Conservation (phyloP, 2,329 filamentous ascomycete genomes). For the Plenodomus tracheiphilus region DNA sequence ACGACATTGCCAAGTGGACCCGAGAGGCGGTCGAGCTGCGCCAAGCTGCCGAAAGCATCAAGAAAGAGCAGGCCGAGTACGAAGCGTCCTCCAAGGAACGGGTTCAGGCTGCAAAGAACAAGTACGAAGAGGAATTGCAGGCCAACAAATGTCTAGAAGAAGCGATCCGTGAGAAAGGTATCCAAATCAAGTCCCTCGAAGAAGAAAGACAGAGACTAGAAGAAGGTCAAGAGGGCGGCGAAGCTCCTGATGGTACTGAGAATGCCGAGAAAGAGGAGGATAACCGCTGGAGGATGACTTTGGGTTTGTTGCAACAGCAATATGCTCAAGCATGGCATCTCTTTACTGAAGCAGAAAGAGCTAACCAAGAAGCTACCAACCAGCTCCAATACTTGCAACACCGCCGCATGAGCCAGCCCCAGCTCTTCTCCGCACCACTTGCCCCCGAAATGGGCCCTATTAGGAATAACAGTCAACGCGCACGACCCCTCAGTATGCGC, state of each 20-base stretch:
- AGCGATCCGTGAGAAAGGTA: constrained; percentile 71
- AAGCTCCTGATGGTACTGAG: constrained; percentile 47
- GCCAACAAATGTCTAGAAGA: constrained; percentile 68
- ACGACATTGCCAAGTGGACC: constrained; percentile 71
- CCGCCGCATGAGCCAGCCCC: constrained; percentile 44
- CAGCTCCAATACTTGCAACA: constrained; percentile 48
- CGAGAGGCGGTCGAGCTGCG: constrained; percentile 62
- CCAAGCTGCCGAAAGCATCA: constrained; percentile 55
- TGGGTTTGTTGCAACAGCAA: constrained; percentile 58
- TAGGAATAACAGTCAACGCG: constrained; percentile 47
- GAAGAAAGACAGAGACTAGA: constrained; percentile 64
- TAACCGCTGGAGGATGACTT: constrained; percentile 59
- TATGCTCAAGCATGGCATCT: constrained; percentile 45
- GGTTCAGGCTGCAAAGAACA: constrained; percentile 47
- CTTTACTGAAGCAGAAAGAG: constrained; percentile 42
- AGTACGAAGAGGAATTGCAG: constrained; percentile 47
- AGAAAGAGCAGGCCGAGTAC: constrained; percentile 44
- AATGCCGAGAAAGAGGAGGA: constrained; percentile 51
- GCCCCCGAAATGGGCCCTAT: constrained; percentile 36
- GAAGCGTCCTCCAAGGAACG: constrained; percentile 43
- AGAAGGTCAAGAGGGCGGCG: constrained; percentile 47
- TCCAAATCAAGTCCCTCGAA: constrained; percentile 73
- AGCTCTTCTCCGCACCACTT: constrained; percentile 39
- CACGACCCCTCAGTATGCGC: constrained; percentile 46
- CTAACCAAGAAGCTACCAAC: constrained; percentile 44